phyloP scores from a whole-genome alignment of 345 rosid genomes.

The Eucalyptus polybractea region DNA sequence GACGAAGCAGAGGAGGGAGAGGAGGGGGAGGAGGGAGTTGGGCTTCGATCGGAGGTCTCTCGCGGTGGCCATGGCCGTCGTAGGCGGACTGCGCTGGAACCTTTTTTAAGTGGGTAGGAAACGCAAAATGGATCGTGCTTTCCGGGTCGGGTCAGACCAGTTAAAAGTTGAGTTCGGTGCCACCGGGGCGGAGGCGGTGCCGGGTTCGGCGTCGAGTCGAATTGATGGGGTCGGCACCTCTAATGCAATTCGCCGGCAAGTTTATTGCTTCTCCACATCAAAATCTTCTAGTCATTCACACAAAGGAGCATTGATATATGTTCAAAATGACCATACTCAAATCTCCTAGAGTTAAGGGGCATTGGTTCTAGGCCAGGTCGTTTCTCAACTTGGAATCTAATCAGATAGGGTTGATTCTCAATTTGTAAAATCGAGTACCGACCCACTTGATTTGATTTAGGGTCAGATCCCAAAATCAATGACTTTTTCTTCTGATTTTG shows the following conservation, averaged over 20 bases:
- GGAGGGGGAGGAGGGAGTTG: conserved; percentile 50
- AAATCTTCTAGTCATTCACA: not conserved
- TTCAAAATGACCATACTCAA: not conserved
- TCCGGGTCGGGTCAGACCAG: not conserved
- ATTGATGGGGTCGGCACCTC: not conserved
- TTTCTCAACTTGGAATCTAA: fast-evolving
- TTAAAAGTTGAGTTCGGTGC: not conserved
- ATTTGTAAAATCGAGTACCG: fast-evolving
- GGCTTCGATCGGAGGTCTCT: conserved; percentile 41
- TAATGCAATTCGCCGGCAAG: fast-evolving
- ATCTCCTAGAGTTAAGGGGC: not conserved
- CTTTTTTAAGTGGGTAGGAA: not conserved
- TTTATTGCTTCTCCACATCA: not conserved
- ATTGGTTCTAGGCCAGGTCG: fast-evolving
- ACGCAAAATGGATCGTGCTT: not conserved
- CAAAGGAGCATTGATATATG: not conserved
- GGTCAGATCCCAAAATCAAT: fast-evolving
- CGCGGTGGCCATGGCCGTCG: not conserved
- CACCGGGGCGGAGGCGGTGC: no score
- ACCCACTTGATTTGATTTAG: no score
- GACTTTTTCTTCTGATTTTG: no score
- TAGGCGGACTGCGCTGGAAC: not conserved
- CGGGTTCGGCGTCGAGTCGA: not conserved
- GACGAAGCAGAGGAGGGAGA: conserved; percentile 42
- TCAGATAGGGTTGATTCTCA: fast-evolving